Conservation (phyloP, 176 grass and related monocot genomes). For the Lolium rigidum region DNA sequence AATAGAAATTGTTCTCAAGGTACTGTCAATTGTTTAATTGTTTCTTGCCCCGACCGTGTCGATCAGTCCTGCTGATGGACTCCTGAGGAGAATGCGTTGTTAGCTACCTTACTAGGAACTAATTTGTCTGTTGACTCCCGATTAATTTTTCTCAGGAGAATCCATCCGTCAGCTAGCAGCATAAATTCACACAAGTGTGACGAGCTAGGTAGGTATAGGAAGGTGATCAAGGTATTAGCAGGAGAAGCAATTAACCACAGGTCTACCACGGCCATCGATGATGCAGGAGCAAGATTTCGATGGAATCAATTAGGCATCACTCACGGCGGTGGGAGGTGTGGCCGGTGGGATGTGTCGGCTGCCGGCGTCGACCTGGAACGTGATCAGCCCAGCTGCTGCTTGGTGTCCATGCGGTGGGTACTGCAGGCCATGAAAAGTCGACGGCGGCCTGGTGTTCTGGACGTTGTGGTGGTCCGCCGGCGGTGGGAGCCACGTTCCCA, state of each 20-base stretch:
- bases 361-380: background rate
- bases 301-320: background rate
- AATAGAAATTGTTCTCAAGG: too few species aligned
- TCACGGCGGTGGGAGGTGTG: background rate
- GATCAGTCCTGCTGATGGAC: too few species aligned
- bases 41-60: too few species aligned
- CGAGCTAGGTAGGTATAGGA: too few species aligned
- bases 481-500: constrained; percentile 25
- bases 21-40: too few species aligned
- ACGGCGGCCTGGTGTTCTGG: background rate
- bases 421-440: background rate
- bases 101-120: too few species aligned
- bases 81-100: too few species aligned
- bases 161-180: too few species aligned
- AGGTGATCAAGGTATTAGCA: background rate
- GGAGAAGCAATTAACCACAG: background rate
- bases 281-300: background rate
- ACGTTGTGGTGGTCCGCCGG: background rate
- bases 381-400: background rate
- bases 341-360: background rate
- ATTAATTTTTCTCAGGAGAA: too few species aligned
- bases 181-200: background rate
- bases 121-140: too few species aligned
- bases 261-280: background rate
- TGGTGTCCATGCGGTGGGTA: background rate